Evolutionary conservation across 257 asterid genomes (phyloP), one percentile per base, ranked within the genome.

Genomic region (Knoxia roxburghii): DNA sequence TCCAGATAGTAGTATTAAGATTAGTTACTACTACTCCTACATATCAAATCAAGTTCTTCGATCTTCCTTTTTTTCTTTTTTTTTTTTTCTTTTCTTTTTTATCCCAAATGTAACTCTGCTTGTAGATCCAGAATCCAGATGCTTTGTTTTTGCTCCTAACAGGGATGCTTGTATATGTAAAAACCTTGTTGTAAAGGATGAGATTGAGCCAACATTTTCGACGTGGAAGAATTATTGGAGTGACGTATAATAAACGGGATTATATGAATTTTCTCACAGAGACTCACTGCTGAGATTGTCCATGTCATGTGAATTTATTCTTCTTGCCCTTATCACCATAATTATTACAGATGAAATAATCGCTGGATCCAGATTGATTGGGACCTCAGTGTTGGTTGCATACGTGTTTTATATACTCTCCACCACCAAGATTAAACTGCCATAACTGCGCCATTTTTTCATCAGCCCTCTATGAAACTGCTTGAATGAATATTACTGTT

Each of bases 251-350:
- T 35, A 2, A 26, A 18, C 0, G 9, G 11, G 48, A 18, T 18
- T 43, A 40, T n/a, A n/a, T n/a, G n/a, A n/a, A n/a, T n/a, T n/a
- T n/a, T n/a, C n/a, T n/a, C 41, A 37, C 41, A 37, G 4, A 37
- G 4, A 9, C 9, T 37, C 41, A 37, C 4, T 15, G 29, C 51
- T 21, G 7, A 60, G 53, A 17, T 56, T 72, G 21, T 73, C 61
- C 27, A 37, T 65, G 70, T 71, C 89, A 86, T 76, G 90, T 82
- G 87, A 73, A 76, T 53, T 67, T 83, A 83, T 82, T 87, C 85
- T 70, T 55, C 75, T 66, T 77, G 77, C 30, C 74, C 74, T 61
- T 66, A 65, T 37, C 53, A 78, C 76, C 41, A 78, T 78, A 51
- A 80, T 75, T 75, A 74, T 57, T 56, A 29, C 72, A 72, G 65